Percentiles rank a stretch among this genome's conserved stretches.
These are phyloP conservation scores for Suhomyces pyralidae DNA, from an alignment of 805 yeast genomes.

Conservation along the genomic window DNA sequence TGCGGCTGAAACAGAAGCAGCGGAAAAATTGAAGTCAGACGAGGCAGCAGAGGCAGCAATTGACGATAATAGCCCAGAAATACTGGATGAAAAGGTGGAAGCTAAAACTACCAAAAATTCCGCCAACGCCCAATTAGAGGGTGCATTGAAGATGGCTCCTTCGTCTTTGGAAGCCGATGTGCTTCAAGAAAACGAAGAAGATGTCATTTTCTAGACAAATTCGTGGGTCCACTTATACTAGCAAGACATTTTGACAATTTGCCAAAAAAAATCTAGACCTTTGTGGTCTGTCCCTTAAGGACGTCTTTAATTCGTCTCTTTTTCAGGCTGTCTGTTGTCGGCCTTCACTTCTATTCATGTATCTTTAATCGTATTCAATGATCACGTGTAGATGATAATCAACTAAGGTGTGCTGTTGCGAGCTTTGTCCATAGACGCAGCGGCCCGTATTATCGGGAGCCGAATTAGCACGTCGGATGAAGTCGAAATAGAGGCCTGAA, in stretches of 20 bases:
- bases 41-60: conserved; percentile 11
- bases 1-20: conserved; percentile 61
- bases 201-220: conserved; percentile 35
- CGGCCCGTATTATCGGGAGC: background rate
- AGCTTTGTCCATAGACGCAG: background rate
- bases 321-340: background rate
- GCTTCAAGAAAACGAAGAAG: conserved; percentile 44
- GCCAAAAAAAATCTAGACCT: background rate
- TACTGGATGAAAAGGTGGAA: conserved; percentile 18
- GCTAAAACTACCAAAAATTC: conserved; percentile 16
- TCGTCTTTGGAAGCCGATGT: conserved; percentile 26
- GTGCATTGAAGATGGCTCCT: conserved; percentile 15
- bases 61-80: background rate
- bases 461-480: background rate
- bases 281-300: background rate
- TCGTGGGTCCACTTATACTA: background rate
- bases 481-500: background rate
- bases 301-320: background rate
- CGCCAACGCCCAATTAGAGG: conserved; percentile 1
- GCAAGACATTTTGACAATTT: too few species aligned
- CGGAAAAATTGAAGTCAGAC: conserved; percentile 28
- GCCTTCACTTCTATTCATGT: background rate
- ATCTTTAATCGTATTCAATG: background rate
- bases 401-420: background rate
- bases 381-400: background rate